Evolutionary conservation across 768 basidiomycete genomes (phyloP).

Genomic region (Mycena filopes): DNA sequence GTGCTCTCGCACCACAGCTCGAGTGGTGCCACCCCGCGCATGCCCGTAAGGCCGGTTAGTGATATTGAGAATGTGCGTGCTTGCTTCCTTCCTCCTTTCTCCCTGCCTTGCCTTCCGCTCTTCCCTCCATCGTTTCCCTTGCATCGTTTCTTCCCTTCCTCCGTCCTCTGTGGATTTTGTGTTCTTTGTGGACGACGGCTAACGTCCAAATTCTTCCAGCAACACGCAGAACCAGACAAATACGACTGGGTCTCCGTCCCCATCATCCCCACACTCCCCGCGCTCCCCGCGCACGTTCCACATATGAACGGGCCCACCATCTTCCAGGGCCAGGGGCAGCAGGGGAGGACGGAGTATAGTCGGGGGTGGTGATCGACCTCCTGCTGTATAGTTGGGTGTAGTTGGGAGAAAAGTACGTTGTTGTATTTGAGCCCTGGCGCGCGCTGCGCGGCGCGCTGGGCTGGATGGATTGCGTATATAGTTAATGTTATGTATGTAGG

Average conservation of each 20-base stretch:
- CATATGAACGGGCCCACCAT: background rate
- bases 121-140: too few species aligned
- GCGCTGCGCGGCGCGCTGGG: too few species aligned
- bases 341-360: background rate
- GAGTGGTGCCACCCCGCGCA: background rate
- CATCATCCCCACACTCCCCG: background rate
- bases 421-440: too few species aligned
- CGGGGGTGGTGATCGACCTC: too few species aligned
- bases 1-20: background rate
- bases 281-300: background rate
- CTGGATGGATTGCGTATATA: too few species aligned
- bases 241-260: slow-evolving; percentile 5
- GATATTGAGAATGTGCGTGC: slow-evolving; percentile 1
- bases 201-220: background rate
- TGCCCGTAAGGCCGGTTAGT: background rate
- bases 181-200: too few species aligned
- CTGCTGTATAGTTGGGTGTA: too few species aligned
- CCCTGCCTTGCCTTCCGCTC: background rate
- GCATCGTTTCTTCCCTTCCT: too few species aligned
- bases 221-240: background rate
- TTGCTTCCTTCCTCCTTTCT: background rate
- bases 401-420: too few species aligned
- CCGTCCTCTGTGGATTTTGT: too few species aligned
- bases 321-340: background rate
- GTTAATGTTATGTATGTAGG: too few species aligned